Percentiles rank a stretch among this genome's conserved stretches.
These are phyloP conservation scores for Cenchrus purpureus DNA, from an alignment of 176 grass and related monocot genomes.

Conservation along the genomic window DNA sequence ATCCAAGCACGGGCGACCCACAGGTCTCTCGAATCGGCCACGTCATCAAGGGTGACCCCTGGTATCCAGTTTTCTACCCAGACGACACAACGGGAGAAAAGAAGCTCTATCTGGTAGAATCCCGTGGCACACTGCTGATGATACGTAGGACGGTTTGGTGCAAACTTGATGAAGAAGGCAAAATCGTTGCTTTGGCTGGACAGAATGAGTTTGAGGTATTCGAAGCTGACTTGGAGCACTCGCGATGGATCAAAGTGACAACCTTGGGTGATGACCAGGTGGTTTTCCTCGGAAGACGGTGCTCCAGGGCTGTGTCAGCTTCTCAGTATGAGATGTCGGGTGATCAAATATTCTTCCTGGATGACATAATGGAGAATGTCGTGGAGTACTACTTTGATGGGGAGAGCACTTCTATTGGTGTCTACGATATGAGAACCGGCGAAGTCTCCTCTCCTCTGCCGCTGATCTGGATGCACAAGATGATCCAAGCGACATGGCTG, in stretches of 20 bases:
- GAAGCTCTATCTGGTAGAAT: constrained; percentile 19
- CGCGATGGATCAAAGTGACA: background rate
- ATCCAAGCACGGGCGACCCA: constrained; percentile 18
- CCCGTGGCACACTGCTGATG: background rate
- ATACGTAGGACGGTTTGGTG: constrained; percentile 10
- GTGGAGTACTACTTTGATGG: background rate
- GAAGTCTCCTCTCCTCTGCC: background rate
- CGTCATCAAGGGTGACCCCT: constrained; percentile 19
- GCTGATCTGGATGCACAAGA: background rate
- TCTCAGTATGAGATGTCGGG: background rate
- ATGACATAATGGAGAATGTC: background rate
- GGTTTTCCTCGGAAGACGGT: background rate
- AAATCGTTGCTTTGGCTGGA: background rate
- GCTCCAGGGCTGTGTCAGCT: background rate
- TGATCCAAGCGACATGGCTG: constrained; percentile 7
- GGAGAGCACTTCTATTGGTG: background rate
- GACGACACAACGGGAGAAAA: background rate
- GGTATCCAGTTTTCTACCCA: background rate
- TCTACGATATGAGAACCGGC: constrained; percentile 5
- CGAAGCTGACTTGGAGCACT: background rate
- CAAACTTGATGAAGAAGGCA: background rate
- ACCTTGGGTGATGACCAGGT: constrained; percentile 17
- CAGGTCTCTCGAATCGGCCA: constrained; percentile 8
- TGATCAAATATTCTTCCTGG: constrained; percentile 11
- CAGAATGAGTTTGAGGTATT: constrained; percentile 9